Percentiles rank a stretch among this genome's conserved stretches.
Conservation (phyloP, 306 rosid genomes). For the Rosa rugosa region DNA sequence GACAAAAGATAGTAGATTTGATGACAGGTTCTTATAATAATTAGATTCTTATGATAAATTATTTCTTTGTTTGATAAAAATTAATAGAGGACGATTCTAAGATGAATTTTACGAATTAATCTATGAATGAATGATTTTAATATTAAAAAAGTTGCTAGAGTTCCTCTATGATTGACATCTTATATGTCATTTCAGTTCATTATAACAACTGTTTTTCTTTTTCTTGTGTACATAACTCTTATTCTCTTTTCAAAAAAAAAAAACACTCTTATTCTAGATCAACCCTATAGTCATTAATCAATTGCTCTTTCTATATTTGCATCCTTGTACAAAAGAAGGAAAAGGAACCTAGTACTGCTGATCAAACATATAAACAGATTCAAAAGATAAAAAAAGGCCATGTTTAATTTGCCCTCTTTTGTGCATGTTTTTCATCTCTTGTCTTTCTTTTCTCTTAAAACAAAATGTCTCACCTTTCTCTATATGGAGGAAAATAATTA, state of each 20-base stretch:
- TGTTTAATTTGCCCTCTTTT: neutral
- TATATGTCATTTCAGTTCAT: too few species aligned
- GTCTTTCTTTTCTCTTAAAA: neutral
- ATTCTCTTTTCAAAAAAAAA: too few species aligned
- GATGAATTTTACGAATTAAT: too few species aligned
- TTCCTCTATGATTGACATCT: too few species aligned
- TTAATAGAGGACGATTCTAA: neutral
- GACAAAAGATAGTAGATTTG: neutral
- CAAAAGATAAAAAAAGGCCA: neutral
- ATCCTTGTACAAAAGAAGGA: neutral
- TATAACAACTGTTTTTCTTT: too few species aligned
- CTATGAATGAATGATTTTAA: too few species aligned
- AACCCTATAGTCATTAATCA: neutral
- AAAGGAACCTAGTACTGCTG: neutral
- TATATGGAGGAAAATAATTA: neutral
- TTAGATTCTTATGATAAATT: neutral
- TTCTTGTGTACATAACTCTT: too few species aligned
- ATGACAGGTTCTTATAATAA: neutral
- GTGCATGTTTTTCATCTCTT: neutral
- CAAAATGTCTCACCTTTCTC: neutral
- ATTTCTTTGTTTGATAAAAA: too few species aligned
- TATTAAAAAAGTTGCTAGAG: too few species aligned
- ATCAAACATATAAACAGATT: neutral
- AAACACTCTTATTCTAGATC: too few species aligned
- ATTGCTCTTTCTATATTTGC: neutral